Percentiles rank a stretch among this genome's conserved stretches.
phyloP scores from a whole-genome alignment of 441 rosid genomes.

The Eruca vesicaria region DNA sequence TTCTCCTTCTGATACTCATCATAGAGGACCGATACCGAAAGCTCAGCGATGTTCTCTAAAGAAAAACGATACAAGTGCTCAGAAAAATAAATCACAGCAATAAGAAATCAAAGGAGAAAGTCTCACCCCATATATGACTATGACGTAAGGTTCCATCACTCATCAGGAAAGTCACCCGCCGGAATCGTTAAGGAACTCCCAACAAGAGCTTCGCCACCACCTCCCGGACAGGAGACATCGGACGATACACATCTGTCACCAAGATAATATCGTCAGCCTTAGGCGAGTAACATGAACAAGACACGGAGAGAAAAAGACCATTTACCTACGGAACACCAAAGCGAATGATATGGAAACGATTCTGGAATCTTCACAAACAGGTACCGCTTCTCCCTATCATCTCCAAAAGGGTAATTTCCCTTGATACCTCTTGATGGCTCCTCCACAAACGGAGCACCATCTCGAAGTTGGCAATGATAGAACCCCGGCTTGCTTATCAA shows the following conservation, averaged over 20 bases:
- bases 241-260: background rate
- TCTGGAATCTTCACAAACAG: background rate
- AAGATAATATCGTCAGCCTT: background rate
- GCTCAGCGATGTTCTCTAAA: background rate
- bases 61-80: too few relatives aligned
- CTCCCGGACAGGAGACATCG: background rate
- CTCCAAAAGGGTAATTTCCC: background rate
- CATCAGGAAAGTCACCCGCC: too few relatives aligned
- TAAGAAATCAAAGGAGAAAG: background rate
- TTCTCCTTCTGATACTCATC: background rate
- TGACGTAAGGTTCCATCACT: background rate
- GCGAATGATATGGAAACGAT: background rate
- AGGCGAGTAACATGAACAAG: background rate
- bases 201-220: background rate
- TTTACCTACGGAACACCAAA: background rate
- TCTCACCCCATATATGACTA: background rate
- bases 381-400: background rate
- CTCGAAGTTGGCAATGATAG: background rate
- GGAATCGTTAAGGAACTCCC: background rate
- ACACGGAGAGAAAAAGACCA: background rate
- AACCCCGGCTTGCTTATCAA: background rate
- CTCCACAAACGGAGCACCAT: background rate
- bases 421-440: background rate
- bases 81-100: background rate
- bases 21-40: background rate